phyloP scores from a whole-genome alignment of 371 early-diverging fungal species.

The Circinella umbellata region DNA sequence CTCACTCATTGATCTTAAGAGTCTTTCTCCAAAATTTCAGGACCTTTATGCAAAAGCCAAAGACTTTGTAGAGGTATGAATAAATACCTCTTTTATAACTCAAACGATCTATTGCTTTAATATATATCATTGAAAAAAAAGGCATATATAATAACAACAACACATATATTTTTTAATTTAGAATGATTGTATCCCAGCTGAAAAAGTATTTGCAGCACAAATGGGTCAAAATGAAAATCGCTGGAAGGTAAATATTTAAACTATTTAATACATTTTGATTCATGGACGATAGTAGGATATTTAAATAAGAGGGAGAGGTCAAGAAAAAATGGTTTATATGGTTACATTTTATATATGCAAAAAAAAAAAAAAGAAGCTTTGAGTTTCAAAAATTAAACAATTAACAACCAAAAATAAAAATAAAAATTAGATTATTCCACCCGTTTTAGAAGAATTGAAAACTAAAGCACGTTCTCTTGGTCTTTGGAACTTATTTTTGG shows the following conservation, averaged over 20 bases:
- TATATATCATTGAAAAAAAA: no score
- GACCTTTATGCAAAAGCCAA: slow-evolving; percentile 70
- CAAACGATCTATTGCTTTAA: no score
- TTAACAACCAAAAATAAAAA: not conserved
- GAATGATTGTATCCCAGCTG: slow-evolving; percentile 96
- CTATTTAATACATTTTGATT: no score
- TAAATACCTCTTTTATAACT: no score
- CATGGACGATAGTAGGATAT: not conserved
- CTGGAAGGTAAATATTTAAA: slow-evolving; percentile 73
- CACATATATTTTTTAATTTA: slow-evolving; percentile 26
- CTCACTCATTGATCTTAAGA: slow-evolving; percentile 41
- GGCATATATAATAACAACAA: no score
- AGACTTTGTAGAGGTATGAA: slow-evolving; percentile 79
- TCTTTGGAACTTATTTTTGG: slow-evolving; percentile 95
- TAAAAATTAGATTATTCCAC: slow-evolving; percentile 68
- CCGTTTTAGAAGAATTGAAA: slow-evolving; percentile 88
- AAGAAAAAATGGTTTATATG: not conserved
- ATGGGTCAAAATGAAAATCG: slow-evolving; percentile 76
- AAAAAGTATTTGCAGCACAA: slow-evolving; percentile 73
- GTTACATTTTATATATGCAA: no score
- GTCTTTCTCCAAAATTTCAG: slow-evolving; percentile 68
- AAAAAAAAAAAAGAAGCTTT: no score
- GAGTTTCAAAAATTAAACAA: no score
- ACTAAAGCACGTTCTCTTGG: slow-evolving; percentile 86
- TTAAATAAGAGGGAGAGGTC: not conserved